phyloP scores from a whole-genome alignment of 352 stramenopile species.

The Phytophthora cryptogea region DNA sequence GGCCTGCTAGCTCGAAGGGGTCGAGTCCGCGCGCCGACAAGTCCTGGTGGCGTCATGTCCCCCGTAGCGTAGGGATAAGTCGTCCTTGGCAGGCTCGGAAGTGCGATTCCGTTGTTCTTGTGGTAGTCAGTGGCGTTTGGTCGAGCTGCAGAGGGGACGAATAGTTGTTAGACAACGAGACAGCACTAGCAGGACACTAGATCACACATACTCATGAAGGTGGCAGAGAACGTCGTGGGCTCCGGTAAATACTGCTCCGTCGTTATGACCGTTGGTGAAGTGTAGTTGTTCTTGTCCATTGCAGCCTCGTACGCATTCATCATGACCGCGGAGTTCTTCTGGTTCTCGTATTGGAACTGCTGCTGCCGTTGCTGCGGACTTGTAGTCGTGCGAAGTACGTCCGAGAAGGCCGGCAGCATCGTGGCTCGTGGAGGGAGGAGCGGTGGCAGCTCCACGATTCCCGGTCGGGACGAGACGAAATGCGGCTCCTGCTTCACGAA shows the following conservation, averaged over 20 bases:
- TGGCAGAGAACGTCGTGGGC: conserved; percentile 14
- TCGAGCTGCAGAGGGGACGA: conserved; percentile 4
- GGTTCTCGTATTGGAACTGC: conserved; percentile 6
- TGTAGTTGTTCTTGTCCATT: neutral
- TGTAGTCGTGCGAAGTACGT: conserved; percentile 15
- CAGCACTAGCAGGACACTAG: neutral
- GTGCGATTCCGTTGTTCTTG: neutral
- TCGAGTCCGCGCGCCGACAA: conserved; percentile 10
- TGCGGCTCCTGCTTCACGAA: conserved; percentile 20
- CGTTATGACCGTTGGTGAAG: neutral
- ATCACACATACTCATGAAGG: conserved; percentile 23
- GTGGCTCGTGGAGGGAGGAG: conserved; percentile 19
- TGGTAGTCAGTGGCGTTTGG: conserved; percentile 10
- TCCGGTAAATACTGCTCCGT: neutral
- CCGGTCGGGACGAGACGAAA: conserved; percentile 12
- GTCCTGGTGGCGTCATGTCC: conserved; percentile 21
- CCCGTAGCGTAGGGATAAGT: conserved; percentile 3
- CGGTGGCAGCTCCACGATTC: conserved; percentile 16
- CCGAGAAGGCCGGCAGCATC: conserved; percentile 22
- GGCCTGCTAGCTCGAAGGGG: conserved; percentile 11
- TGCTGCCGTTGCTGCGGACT: conserved; percentile 13
- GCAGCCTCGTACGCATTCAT: neutral
- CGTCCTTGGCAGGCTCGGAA: conserved; percentile 1
- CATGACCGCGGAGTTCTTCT: neutral
- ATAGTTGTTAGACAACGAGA: conserved; percentile 4